Evolutionary conservation across 768 basidiomycete species (phyloP).

Genomic region (Boletus vermiculosoides): DNA sequence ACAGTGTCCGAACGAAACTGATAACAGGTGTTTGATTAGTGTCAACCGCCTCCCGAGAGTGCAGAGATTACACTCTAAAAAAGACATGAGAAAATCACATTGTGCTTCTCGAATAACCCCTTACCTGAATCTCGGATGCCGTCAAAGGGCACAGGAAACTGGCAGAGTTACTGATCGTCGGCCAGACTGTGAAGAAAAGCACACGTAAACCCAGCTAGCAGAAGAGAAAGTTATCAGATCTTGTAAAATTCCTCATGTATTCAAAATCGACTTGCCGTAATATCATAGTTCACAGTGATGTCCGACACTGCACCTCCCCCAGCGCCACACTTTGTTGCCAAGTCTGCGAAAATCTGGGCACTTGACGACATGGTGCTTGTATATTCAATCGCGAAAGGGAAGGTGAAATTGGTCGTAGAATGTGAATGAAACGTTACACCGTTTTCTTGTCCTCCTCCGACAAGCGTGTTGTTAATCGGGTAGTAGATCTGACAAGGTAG

Average conservation of each 20-base stretch:
- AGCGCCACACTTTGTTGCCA: slow-evolving; percentile 63
- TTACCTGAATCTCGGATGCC: slow-evolving; percentile 28
- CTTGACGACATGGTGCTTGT: slow-evolving; percentile 52
- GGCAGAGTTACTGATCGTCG: slow-evolving; percentile 59
- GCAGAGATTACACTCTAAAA: slow-evolving; percentile 20
- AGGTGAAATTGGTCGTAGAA: slow-evolving; percentile 62
- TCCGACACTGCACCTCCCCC: slow-evolving; percentile 43
- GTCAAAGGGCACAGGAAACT: slow-evolving; percentile 65
- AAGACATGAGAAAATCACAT: slow-evolving; percentile 12
- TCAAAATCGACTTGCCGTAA: slow-evolving; percentile 44
- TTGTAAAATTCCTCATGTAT: not conserved
- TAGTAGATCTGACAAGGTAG: slow-evolving; percentile 56
- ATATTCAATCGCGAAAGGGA: slow-evolving; percentile 74
- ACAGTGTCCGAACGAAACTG: slow-evolving; percentile 6
- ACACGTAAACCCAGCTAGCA: slow-evolving; percentile 62
- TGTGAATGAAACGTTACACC: slow-evolving; percentile 50
- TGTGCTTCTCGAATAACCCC: not conserved
- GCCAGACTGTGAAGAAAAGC: slow-evolving; percentile 63
- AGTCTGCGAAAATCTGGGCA: slow-evolving; percentile 53
- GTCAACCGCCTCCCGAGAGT: slow-evolving; percentile 10
- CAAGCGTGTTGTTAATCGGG: slow-evolving; percentile 65
- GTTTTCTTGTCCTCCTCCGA: slow-evolving; percentile 59
- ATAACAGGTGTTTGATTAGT: not conserved
- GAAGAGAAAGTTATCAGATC: slow-evolving; percentile 7
- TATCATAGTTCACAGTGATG: slow-evolving; percentile 61